phyloP scores from a whole-genome alignment of 805 yeast genomes.

The Citeromyces nyonsensis region DNA sequence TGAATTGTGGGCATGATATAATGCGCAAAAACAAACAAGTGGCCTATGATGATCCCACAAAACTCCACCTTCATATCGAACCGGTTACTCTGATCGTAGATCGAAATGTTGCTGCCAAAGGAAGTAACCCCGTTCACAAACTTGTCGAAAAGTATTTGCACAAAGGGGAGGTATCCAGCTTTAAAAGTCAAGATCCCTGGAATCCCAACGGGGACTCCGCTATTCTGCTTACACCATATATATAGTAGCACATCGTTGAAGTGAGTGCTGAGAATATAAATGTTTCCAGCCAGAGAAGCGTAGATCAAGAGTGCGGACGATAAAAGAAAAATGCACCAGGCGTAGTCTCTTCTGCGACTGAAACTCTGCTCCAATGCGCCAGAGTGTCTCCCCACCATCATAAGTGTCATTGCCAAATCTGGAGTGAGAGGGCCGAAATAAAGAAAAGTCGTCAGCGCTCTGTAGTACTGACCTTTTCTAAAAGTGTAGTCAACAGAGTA shows the following conservation, averaged over 20 bases:
- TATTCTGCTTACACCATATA: conserved; percentile 30
- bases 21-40: no score
- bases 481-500: conserved; percentile 22
- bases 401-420: conserved; percentile 17
- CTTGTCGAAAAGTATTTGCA: conserved; percentile 3
- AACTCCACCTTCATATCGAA: no score
- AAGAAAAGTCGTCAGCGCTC: conserved; percentile 20
- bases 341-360: conserved; percentile 16
- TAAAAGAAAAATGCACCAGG: conserved; percentile 20
- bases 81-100: no score
- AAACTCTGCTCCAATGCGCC: conserved; percentile 20
- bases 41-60: no score
- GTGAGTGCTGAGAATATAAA: conserved; percentile 20
- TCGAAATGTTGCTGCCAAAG: no score
- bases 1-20: no score
- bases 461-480: conserved; percentile 18
- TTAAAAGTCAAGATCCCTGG: conserved; percentile 23
- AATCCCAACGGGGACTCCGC: conserved; percentile 20
- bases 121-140: no score
- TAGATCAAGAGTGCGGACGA: conserved; percentile 14
- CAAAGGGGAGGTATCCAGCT: conserved; percentile 28
- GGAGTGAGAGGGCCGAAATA: conserved; percentile 23
- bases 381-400: conserved; percentile 19
- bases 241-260: conserved; percentile 22
- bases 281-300: conserved; percentile 11